Evolutionary conservation across 257 asterid species (phyloP), one percentile per base, ranked within the genome.

Genomic region (Anisodus acutangulus): DNA sequence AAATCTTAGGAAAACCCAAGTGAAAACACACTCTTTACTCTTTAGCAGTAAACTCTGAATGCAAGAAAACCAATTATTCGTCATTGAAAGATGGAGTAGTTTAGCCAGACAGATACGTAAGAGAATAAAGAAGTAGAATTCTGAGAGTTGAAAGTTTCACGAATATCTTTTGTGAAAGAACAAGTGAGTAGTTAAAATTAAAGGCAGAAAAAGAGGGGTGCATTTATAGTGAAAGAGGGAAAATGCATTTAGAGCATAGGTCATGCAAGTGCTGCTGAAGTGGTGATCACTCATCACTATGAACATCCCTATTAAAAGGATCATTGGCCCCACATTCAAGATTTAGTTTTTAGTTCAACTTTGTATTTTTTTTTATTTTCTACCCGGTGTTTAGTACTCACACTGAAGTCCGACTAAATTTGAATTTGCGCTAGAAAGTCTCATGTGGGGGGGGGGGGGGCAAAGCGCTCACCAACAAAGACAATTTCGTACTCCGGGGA

Each of bases 31-130:
- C 16, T 86, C 19, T 6, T 11, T 88, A 72, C 84, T 43, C 66
- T 62, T 82, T 51, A 68, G 57, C 0, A 85, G 59, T 2, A 85
- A 26, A 31, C 68, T 83, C 45, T 47, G 68, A 51, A 86, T 69
- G 57, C 88, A 64, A 86, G 91, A 87, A 69, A 85, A 69, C 91
- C 86, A 84, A 74, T 39, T 87, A 51, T 76, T 87, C 58, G 87
- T 89, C 58, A 68, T 68, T 67, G 74, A 70, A 87, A 91, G 87
- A 83, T 31, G 35, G 5, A 47, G 13, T 47, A 43, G 13, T 47
- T 11, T 2, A 45, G 16, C 17, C 35, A 22, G n/a, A 49, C 4
- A 74, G 3, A 43, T 76, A 9, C 3, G 59, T 10, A 72, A 81
- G 8, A 47, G 12, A 62, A 31, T 87, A 41, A 31, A 54, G 12